Percentiles rank a stretch among this genome's conserved stretches.
phyloP scores from a whole-genome alignment of 148 eudicot species.

The Chenopodium formosanum region DNA sequence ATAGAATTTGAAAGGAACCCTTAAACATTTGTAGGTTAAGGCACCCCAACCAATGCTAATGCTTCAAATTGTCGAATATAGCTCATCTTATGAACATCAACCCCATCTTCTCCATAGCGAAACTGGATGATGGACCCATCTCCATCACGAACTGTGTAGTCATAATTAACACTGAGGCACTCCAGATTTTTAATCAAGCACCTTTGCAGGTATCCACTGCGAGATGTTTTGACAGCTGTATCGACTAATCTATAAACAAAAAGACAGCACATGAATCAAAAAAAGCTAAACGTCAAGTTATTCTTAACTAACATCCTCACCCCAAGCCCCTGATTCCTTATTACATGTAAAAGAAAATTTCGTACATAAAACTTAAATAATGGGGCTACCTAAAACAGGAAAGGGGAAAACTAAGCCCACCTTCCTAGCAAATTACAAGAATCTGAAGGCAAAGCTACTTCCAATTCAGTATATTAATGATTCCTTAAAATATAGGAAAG shows the following conservation, averaged over 20 bases:
- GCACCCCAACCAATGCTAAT: slow-evolving; percentile 53
- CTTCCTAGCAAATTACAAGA: neutral
- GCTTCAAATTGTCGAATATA: slow-evolving; percentile 80
- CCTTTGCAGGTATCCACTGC: slow-evolving; percentile 97
- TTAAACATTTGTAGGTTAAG: too few species aligned
- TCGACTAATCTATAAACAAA: slow-evolving; percentile 67
- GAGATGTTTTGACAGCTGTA: slow-evolving; percentile 98
- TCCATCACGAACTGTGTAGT: slow-evolving; percentile 92
- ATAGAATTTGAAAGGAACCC: neutral
- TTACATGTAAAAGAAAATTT: neutral
- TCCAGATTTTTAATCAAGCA: slow-evolving; percentile 90
- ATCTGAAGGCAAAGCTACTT: too few species aligned
- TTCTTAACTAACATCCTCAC: neutral
- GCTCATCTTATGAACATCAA: slow-evolving; percentile 84
- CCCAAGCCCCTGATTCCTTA: neutral
- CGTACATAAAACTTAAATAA: neutral
- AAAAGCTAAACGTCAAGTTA: neutral
- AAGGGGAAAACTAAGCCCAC: neutral
- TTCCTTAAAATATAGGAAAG: neutral
- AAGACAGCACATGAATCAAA: slow-evolving; percentile 1
- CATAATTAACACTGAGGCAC: slow-evolving; percentile 84
- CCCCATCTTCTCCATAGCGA: slow-evolving; percentile 94
- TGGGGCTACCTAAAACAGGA: neutral
- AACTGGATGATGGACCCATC: slow-evolving; percentile 94
- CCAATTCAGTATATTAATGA: neutral